A percentile compares a stretch with the other conserved stretches of the same genome.
These are phyloP conservation scores for Exophiala aquamarina DNA, from an alignment of 2,329 filamentous ascomycete genomes.

Conservation along the genomic window DNA sequence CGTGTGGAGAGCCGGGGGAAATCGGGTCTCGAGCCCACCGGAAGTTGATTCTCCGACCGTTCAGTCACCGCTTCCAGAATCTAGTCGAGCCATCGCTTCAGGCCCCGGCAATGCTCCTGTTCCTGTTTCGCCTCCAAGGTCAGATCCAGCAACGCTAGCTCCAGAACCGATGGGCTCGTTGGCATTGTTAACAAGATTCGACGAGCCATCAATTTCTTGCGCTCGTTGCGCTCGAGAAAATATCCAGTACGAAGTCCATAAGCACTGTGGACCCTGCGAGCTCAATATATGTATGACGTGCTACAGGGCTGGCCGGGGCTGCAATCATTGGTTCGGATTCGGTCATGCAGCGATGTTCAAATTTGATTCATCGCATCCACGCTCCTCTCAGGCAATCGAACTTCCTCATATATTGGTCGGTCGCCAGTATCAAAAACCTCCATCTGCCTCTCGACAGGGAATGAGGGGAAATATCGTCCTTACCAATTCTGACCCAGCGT, in stretches of 20 bases:
- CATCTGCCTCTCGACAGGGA: conserved; percentile 7
- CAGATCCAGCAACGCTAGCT: conserved; percentile 24
- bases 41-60: conserved; percentile 10
- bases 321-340: conserved; percentile 86
- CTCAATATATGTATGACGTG: conserved; percentile 76
- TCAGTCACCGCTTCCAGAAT: conserved; percentile 10
- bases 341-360: conserved; percentile 68
- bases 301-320: conserved; percentile 75
- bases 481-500: conserved; percentile 54
- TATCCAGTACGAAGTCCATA: conserved; percentile 85
- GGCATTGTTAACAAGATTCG: conserved; percentile 10
- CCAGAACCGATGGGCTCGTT: conserved; percentile 10
- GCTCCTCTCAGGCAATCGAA: conserved; percentile 44
- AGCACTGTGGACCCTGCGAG: conserved; percentile 72
- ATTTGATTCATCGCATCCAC: conserved; percentile 58
- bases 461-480: conserved; percentile 1
- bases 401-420: conserved; percentile 55
- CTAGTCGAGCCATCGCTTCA: conserved; percentile 12
- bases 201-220: conserved; percentile 73
- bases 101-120: conserved; percentile 23
- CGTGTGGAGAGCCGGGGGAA: conserved; percentile 20
- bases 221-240: conserved; percentile 67
- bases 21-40: conserved; percentile 12
- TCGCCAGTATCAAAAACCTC: conserved; percentile 42
- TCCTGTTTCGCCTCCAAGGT: conserved; percentile 29